Percentiles rank a stretch among this genome's conserved stretches.
These are phyloP conservation scores for Metschnikowia matae DNA, from an alignment of 805 yeast genomes.

Conservation along the genomic window DNA sequence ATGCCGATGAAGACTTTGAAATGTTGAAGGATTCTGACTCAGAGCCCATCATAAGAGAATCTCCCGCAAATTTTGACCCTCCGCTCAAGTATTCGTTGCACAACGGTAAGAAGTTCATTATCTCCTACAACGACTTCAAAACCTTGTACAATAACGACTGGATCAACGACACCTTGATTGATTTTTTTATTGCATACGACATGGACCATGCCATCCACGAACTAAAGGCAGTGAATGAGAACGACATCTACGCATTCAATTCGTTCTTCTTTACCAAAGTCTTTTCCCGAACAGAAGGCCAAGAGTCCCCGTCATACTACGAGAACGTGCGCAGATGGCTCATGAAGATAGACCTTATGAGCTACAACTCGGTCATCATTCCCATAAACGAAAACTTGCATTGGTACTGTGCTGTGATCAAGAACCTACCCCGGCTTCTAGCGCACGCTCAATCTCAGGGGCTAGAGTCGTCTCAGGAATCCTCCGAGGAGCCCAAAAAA, in stretches of 20 bases:
- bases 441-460: constrained; percentile 1
- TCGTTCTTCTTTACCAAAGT: constrained; percentile 79
- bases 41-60: constrained; percentile 15
- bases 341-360: constrained; percentile 54
- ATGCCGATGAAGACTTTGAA: background rate
- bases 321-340: constrained; percentile 76
- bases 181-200: constrained; percentile 69
- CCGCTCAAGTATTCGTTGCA: constrained; percentile 48
- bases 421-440: constrained; percentile 42
- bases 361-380: constrained; percentile 57
- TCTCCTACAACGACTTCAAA: constrained; percentile 68
- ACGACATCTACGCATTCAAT: constrained; percentile 59
- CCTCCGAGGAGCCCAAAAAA: constrained; percentile 6
- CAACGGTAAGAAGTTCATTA: constrained; percentile 51
- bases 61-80: constrained; percentile 41
- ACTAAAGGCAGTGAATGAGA: constrained; percentile 21
- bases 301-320: constrained; percentile 41
- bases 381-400: constrained; percentile 82
- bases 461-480: background rate
- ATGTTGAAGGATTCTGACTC: background rate
- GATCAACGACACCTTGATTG: constrained; percentile 86
- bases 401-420: constrained; percentile 82
- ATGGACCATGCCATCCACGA: constrained; percentile 35
- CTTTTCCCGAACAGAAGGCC: constrained; percentile 25
- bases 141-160: constrained; percentile 78